phyloP scores from a whole-genome alignment of 176 grass and related monocot genomes.

The Guadua angustifolia region DNA sequence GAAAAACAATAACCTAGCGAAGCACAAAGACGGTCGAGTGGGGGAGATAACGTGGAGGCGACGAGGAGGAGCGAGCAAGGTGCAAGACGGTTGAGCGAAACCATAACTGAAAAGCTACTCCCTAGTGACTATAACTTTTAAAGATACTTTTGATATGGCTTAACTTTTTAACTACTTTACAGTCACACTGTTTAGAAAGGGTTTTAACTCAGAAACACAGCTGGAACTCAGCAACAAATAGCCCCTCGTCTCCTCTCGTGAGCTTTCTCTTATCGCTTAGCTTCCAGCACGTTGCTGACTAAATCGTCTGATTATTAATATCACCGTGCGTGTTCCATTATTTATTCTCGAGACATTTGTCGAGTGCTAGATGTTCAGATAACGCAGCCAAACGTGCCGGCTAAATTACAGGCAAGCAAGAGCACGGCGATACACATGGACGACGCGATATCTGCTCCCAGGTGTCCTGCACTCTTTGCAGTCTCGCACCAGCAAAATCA shows the following conservation, averaged over 20 bases:
- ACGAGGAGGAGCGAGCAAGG: too few relatives aligned
- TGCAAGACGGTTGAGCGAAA: too few relatives aligned
- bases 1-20: too few relatives aligned
- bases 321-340: not conserved
- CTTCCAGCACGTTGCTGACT: slow-evolving; percentile 34
- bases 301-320: not conserved
- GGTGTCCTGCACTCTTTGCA: not conserved
- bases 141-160: too few relatives aligned
- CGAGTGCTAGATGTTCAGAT: not conserved
- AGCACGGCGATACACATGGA: slow-evolving; percentile 1
- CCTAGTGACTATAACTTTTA: too few relatives aligned
- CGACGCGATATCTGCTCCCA: slow-evolving; percentile 3
- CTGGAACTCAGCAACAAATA: too few relatives aligned
- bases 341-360: slow-evolving; percentile 28
- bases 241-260: slow-evolving; percentile 34
- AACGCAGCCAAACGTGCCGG: slow-evolving; percentile 31
- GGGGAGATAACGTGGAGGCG: too few relatives aligned
- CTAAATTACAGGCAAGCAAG: slow-evolving; percentile 21
- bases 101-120: too few relatives aligned
- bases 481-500: not conserved
- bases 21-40: too few relatives aligned
- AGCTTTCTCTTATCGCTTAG: slow-evolving; percentile 35
- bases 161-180: too few relatives aligned
- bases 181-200: too few relatives aligned
- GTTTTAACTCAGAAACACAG: too few relatives aligned